These are phyloP conservation scores for Yarrowia phangngaensis DNA, from an alignment of 805 yeast genomes.

Conservation along the genomic window DNA sequence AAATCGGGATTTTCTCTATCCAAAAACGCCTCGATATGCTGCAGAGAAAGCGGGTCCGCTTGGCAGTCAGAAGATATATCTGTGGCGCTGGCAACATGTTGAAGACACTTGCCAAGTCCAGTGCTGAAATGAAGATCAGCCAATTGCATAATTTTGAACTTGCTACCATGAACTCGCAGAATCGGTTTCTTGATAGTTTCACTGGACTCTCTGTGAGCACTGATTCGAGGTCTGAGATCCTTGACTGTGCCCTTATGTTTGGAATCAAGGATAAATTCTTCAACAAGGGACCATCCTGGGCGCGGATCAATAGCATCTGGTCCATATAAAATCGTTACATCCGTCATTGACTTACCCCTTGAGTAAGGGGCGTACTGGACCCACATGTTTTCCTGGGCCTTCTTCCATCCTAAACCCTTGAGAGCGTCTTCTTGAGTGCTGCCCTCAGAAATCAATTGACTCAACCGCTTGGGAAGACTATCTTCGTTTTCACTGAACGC, in stretches of 20 bases:
- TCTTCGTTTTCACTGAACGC: slow-evolving; percentile 4
- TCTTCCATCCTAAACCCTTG: slow-evolving; percentile 12
- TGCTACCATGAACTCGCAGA: slow-evolving; percentile 43
- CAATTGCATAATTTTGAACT: slow-evolving; percentile 76
- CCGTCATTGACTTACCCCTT: slow-evolving; percentile 48
- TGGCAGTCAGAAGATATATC: slow-evolving; percentile 45
- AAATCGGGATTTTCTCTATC: slow-evolving; percentile 79
- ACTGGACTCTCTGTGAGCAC: slow-evolving; percentile 27
- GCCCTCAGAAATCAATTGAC: background rate
- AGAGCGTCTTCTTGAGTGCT: too few species aligned
- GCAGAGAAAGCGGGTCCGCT: slow-evolving; percentile 72
- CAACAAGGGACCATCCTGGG: slow-evolving; percentile 56
- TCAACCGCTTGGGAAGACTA: slow-evolving; percentile 5
- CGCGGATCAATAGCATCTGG: slow-evolving; percentile 72
- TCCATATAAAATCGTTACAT: slow-evolving; percentile 69
- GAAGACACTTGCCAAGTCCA: slow-evolving; percentile 73
- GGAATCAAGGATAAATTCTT: slow-evolving; percentile 31
- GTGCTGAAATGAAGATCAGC: slow-evolving; percentile 92
- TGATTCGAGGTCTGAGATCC: slow-evolving; percentile 13
- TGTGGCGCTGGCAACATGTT: slow-evolving; percentile 39
- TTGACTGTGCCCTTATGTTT: slow-evolving; percentile 15
- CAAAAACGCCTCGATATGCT: slow-evolving; percentile 58
- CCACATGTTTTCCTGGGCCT: slow-evolving; percentile 51
- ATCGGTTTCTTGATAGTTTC: slow-evolving; percentile 32
- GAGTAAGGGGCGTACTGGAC: slow-evolving; percentile 48